These are phyloP conservation scores for Leccinum subtestaceum DNA, from an alignment of 768 basidiomycete genomes.

Conservation along the genomic window DNA sequence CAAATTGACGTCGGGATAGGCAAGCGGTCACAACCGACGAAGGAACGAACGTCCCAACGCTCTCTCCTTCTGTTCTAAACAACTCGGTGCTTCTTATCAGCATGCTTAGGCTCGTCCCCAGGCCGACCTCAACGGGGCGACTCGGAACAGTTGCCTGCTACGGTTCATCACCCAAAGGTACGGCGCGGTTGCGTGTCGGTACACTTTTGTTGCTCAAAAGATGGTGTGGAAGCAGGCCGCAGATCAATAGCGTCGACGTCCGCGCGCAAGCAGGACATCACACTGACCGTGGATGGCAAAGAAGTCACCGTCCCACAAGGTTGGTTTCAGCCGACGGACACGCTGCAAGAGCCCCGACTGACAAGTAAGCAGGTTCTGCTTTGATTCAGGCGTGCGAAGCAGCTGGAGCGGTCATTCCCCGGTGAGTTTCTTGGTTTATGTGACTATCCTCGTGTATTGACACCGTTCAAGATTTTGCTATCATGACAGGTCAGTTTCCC, in stretches of 20 bases:
- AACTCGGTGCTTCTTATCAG: constrained; percentile 18
- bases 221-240: constrained; percentile 40
- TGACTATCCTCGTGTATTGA: constrained; percentile 11
- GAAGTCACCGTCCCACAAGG: constrained; percentile 97
- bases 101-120: constrained; percentile 73
- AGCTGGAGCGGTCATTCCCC: constrained; percentile 76
- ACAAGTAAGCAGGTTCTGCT: constrained; percentile 67
- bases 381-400: constrained; percentile 95
- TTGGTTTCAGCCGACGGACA: constrained; percentile 36
- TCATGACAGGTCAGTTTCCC: constrained; percentile 65
- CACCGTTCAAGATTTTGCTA: constrained; percentile 64
- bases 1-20: constrained; percentile 18
- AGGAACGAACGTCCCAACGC: constrained; percentile 4
- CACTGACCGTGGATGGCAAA: constrained; percentile 94
- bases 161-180: constrained; percentile 37
- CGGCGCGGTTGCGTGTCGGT: not conserved
- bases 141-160: constrained; percentile 60
- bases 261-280: constrained; percentile 72
- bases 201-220: constrained; percentile 1
- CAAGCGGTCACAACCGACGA: constrained; percentile 20
- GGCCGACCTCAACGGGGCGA: constrained; percentile 64
- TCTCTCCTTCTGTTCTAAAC: constrained; percentile 9
- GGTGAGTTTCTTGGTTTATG: constrained; percentile 42
- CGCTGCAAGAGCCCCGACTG: constrained; percentile 5
- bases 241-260: constrained; percentile 67